Evolutionary conservation across 306 rosid genomes (phyloP), one percentile per base, ranked within the genome.

Genomic region (Quercus alba): DNA sequence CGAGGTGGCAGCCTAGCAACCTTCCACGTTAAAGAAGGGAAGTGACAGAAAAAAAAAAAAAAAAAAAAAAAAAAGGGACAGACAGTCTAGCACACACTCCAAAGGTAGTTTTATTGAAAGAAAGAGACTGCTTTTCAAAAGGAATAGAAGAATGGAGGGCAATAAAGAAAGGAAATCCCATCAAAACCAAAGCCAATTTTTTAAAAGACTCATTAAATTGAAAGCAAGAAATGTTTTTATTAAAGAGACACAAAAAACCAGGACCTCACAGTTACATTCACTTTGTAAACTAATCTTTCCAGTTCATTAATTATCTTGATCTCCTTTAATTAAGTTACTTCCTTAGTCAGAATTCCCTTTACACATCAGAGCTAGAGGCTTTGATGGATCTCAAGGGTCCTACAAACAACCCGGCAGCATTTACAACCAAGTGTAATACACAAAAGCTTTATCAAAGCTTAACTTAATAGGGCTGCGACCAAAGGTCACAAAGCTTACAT

Each of bases 41-140:
- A 64, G 63, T 35, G 69, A 80, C 38, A 31, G 33, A 1, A 31
- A 31, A 31, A 31, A 28, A 28, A 28, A 3, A 28, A 28, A 30
- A 3, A 5, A 31, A 31, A 5, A 31, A 31, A 30, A 31, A 1
- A 33, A 33, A 5, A 33, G 1, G 6, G 35, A 33, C 38, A 33
- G 38, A 33, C 38, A 5, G 38, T 33, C 38, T 33, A 33, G 6
- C 35, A 33, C 35, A 33, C 35, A 33, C 35, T 33, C 1, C 83
- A 5, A 56, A 67, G 79, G 10, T 17, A 8, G 18, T 68, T 33
- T 66, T 63, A 41, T 55, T 56, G 54, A 9, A 17, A 72, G 44
- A 59, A 61, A 79, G 83, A 64, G 74, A 74, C 54, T 67, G 59
- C 28, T 75, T 41, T 55, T 5, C 31, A 10, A 73, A 63, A 58